Conservation (phyloP, 768 basidiomycete species). For the Gyrodon lividus region DNA sequence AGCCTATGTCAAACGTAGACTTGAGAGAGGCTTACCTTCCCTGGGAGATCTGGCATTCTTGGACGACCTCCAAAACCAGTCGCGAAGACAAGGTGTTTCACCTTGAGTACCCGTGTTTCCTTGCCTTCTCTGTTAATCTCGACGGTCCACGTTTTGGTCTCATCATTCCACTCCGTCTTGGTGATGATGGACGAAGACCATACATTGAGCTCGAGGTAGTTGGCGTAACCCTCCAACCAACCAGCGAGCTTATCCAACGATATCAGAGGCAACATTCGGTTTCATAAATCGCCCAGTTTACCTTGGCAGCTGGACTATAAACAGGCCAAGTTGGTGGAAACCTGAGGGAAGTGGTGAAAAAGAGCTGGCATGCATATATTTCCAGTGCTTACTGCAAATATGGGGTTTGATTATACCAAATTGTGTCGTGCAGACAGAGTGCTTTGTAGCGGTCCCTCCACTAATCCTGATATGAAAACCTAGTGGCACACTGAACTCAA, state of each 20-base stretch:
- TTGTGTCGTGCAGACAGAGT: slow-evolving; percentile 52
- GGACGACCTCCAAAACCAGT: slow-evolving; percentile 50
- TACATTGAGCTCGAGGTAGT: slow-evolving; percentile 57
- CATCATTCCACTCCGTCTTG: slow-evolving; percentile 38
- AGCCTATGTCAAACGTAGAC: neutral
- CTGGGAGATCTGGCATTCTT: slow-evolving; percentile 44
- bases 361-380: neutral
- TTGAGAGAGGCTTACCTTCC: slow-evolving; percentile 31
- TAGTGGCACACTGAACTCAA: neutral
- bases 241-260: slow-evolving; percentile 48
- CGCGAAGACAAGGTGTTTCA: slow-evolving; percentile 56
- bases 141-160: slow-evolving; percentile 45
- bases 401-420: slow-evolving; percentile 57
- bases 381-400: slow-evolving; percentile 44
- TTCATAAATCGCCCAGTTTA: slow-evolving; percentile 6
- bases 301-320: slow-evolving; percentile 51
- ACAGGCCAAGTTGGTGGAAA: slow-evolving; percentile 60
- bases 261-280: neutral
- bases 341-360: slow-evolving; percentile 24
- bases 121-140: slow-evolving; percentile 34
- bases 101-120: slow-evolving; percentile 35
- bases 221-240: slow-evolving; percentile 64
- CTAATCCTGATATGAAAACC: slow-evolving; percentile 11
- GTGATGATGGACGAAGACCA: slow-evolving; percentile 54
- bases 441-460: slow-evolving; percentile 62